Evolutionary conservation across 2,329 filamentous ascomycete genomes (phyloP), one percentile per base, ranked within the genome.

Genomic region (Fusarium ramigenum): DNA sequence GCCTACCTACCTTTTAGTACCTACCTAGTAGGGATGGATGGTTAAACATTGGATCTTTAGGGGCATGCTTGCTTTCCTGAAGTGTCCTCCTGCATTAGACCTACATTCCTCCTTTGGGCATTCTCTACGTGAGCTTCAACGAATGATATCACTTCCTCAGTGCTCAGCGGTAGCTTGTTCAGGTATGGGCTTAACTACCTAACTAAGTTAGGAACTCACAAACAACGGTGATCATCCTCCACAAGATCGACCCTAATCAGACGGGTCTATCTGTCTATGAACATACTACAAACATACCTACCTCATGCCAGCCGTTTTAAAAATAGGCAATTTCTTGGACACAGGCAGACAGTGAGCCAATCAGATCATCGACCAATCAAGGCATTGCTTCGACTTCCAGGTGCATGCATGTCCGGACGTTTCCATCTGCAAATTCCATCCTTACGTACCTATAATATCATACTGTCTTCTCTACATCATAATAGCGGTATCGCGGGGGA

Each of bases 281-380:
- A 43, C 32, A 34, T 36, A 28, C 28, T 28, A 28, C 28, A 28
- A 28, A 36, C 34, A 19, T 37, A 37, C 40, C 39, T 52, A 46
- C 56, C 63, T 64, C 37, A 67, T 68, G 44, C 43, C 40, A 47
- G 25, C 30, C 56, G 36, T 57, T 62, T 61, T 62, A 44, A 46
- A 47, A 32, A 43, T 59, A 46, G 42, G 43, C 42, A 53, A 53
- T 40, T 37, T 37, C 40, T 46, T 42, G 28, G 28, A 21, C 36
- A 43, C 56, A 70, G 46, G 64, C 34, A 36, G 34, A 36, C 34
- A 36, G 15, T 36, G 69, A 49, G 25, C 39, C 25, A 54, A 25
- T 42, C 32, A 58, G 60, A 43, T 46, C 47, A 46, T 40, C 52
- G 54, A 32, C 69, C 53, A 73, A 66, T 73, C 40, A 73, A 57